Conservation (phyloP, 208 protist species). For the Acanthamoeba triangularis region DNA sequence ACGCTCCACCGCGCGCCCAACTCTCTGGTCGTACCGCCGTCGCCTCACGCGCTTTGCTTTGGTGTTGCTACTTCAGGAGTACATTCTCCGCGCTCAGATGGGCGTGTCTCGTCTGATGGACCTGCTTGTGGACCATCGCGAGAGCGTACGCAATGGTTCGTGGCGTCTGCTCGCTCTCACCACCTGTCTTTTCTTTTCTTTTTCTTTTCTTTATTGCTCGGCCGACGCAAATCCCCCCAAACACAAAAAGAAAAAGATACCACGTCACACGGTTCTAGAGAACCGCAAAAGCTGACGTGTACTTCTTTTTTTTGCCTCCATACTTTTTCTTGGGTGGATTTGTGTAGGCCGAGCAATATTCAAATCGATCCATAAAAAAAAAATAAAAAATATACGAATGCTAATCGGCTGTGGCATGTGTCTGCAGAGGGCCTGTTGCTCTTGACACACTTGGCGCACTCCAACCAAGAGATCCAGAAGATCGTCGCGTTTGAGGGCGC, state of each 20-base stretch:
- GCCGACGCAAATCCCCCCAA: too few relatives aligned
- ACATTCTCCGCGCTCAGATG: background rate
- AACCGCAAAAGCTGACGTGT: too few relatives aligned
- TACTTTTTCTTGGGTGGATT: too few relatives aligned
- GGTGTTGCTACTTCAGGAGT: background rate
- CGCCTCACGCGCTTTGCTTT: too few relatives aligned
- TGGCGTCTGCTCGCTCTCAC: background rate
- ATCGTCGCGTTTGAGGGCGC: slow-evolving; percentile 33
- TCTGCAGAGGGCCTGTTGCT: slow-evolving; percentile 36
- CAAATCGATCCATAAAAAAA: too few relatives aligned
- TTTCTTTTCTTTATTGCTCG: too few relatives aligned
- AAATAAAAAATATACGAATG: too few relatives aligned
- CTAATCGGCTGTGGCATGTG: background rate
- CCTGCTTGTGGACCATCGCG: background rate
- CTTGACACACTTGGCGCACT: background rate
- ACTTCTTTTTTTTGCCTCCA: too few relatives aligned
- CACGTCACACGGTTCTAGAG: too few relatives aligned
- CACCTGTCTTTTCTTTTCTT: background rate
- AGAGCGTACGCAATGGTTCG: slow-evolving; percentile 31
- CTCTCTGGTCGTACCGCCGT: background rate
- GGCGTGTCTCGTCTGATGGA: slow-evolving; percentile 33
- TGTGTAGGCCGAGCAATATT: too few relatives aligned
- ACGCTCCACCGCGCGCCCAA: background rate
- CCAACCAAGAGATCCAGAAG: slow-evolving; percentile 40
- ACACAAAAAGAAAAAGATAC: too few relatives aligned